Evolutionary conservation across 169 alveolate species (phyloP), one percentile per base, ranked within the genome.

Genomic region (Condylostoma magnum): DNA sequence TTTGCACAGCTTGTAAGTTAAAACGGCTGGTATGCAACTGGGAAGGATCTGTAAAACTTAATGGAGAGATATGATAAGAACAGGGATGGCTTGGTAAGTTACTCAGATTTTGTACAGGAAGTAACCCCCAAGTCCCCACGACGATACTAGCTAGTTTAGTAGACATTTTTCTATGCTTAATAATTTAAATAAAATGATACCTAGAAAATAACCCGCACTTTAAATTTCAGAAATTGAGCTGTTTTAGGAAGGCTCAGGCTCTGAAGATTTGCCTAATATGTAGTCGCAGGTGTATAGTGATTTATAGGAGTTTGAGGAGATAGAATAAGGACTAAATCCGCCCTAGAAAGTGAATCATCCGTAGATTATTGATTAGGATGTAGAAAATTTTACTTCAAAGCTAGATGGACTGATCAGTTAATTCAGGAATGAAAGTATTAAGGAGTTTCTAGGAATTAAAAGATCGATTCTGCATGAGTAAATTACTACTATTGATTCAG

Each of bases 291-390:
- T n/a, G n/a, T n/a, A n/a, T n/a, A n/a, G n/a, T n/a, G n/a, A n/a
- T n/a, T n/a, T n/a, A n/a, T n/a, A n/a, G n/a, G n/a, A n/a, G n/a
- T n/a, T n/a, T n/a, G n/a, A n/a, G n/a, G n/a, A n/a, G n/a, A n/a
- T n/a, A n/a, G n/a, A n/a, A n/a, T n/a, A n/a, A n/a, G n/a, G n/a
- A n/a, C n/a, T n/a, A n/a, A n/a, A n/a, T n/a, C n/a, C n/a, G n/a
- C n/a, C n/a, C n/a, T n/a, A n/a, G n/a, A n/a, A n/a, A n/a, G n/a
- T n/a, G n/a, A n/a, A 60, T 41, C 71, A 60, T 27, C 90, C 93
- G 5, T 82, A 82, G 76, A 58, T 86, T n/a, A 84, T 88, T 28
- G 95, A 92, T 77, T 93, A 89, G 77, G 96, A 92, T 55, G 92
- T 89, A 3, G 95, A 92, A 70, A 69, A 83, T 44, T 92, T 89